Evolutionary conservation across 2,329 filamentous ascomycete genomes (phyloP).

Genomic region (Chaetothyriales sp.): DNA sequence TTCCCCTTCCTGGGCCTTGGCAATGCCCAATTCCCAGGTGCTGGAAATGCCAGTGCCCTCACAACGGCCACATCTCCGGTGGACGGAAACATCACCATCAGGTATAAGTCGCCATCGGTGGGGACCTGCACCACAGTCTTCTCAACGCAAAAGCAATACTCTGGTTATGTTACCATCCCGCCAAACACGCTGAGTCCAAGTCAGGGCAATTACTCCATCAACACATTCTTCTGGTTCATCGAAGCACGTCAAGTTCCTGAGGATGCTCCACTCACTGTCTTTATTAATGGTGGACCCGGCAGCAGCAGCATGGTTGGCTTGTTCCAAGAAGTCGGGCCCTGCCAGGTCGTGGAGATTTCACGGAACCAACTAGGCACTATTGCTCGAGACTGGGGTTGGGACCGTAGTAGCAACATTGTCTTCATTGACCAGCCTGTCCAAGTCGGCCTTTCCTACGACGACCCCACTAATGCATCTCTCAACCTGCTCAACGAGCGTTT

Average conservation of each 20-base stretch:
- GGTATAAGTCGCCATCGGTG: constrained; percentile 49
- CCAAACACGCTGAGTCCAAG: constrained; percentile 20
- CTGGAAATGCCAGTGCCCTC: constrained; percentile 19
- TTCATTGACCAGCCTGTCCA: constrained; percentile 36
- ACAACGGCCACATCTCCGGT: constrained; percentile 47
- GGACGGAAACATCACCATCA: constrained; percentile 50
- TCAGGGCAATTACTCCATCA: constrained; percentile 23
- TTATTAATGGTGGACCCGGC: constrained; percentile 41
- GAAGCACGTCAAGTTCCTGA: constrained; percentile 30
- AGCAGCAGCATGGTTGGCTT: constrained; percentile 40
- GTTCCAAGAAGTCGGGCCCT: constrained; percentile 37
- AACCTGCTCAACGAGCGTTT: constrained; percentile 25
- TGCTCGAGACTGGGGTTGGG: constrained; percentile 37
- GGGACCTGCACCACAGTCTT: constrained; percentile 55
- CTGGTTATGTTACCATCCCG: constrained; percentile 54
- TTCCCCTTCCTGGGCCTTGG: neutral
- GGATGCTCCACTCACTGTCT: constrained; percentile 37
- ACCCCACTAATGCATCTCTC: constrained; percentile 29
- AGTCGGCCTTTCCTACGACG: constrained; percentile 38
- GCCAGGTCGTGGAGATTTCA: constrained; percentile 26
- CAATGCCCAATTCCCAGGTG: constrained; percentile 12
- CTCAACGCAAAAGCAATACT: constrained; percentile 52
- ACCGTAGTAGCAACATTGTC: constrained; percentile 31
- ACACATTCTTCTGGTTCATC: constrained; percentile 31
- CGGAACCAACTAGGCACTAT: constrained; percentile 31